Base-by-base conservation (phyloP, 2,329 filamentous ascomycete species). In the Penicillium frequentans region DNA sequence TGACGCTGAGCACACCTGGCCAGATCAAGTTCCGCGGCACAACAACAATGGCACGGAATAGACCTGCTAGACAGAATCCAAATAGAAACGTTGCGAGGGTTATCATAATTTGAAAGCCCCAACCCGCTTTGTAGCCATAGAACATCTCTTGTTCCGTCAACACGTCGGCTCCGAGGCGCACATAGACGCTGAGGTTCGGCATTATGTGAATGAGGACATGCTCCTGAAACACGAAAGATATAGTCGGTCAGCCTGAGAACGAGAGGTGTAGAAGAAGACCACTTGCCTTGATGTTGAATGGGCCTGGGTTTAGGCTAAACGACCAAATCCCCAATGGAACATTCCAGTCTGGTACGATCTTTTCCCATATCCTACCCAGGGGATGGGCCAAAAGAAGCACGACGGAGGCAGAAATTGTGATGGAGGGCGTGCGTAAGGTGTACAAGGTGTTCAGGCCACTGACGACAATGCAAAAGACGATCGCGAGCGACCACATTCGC, bases 61-160 rank as follows among this genome's bases (percentile, higher is more conserved):
- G 80, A 1, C 86, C 86, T 0, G 86, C 86, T 13, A 68, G 56
- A 24, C 62, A 64, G 52, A 88, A 86, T 0, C 87, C 86, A 62
- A 88, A 87, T 0, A 86, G 83, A 13, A 88, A 77, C n/a, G 84
- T 86, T 65, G 88, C 87, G 3, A 85, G 86, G 3, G 84, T 87
- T 11, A 90, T 77, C 8, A 70, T 57, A 16, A 71, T 64, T 50
- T 68, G 60, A 14, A 70, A 68, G 2, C 64, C 63, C 59, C 67
- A 70, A 26, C 67, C 67, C 2, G 68, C 62, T 10, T 61, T 54
- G 11, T 65, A 67, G 13, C 64, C 63, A 43, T 65, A 70, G 24
- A 70, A 69, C 57, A 62, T 68, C 46, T 70, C 57, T 52, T 70
- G 68, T 49, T 68, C 67, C 0, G 64, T 67, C 31, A 70, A 51